Base-by-base conservation (phyloP, 371 early-diverging fungal genomes). In the Rhizomucor miehei region DNA sequence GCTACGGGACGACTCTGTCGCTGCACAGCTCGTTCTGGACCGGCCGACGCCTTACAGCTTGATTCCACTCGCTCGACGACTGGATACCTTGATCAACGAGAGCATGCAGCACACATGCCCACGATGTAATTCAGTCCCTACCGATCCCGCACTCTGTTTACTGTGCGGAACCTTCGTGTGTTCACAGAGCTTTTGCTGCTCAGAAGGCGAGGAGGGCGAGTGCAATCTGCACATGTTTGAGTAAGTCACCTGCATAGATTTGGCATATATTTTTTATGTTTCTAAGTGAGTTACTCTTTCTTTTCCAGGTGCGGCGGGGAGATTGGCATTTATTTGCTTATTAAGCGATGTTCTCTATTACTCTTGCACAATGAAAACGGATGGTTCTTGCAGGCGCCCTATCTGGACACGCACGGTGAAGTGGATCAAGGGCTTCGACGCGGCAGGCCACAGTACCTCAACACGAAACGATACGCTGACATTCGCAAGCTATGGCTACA, bases 391-490 rank as follows among this genome's bases (percentile, higher is more conserved):
- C 84, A 86, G 48, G 89, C 94, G 23, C 98, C 98, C 0, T 98
- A 96, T 67, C 66, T 97, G 52, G 97, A 98, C 65, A 72, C 85
- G 37, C 97, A 98, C 66, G 98, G 97, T 29, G 97, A 98, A 72
- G 87, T 89, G 0, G 96, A 98, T 68, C 66, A 89, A 51, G 89
- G 88, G 1, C 68, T 94, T 48, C 83, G 86, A 66, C 86, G 90
- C 14, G 95, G 95, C 14, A 67, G 90, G 21, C 93, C 92, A 11
- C 91, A 90, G 60, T 92, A 82, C 54, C 64, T 95, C 55, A 88
- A 89, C 64, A 58, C 67, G 16, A 81, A 80, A 51, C 76, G 96
- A 24, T 95, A 93, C 67, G 88, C 89, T 52, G 94, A 94, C 55
- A 75, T 95, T 40, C 72, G 90, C 37, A 84, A 85, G 56, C 60